A percentile compares a stretch with the other conserved stretches of the same genome.
phyloP scores from a whole-genome alignment of 805 yeast species.

The Cyberlindnera petersonii region DNA sequence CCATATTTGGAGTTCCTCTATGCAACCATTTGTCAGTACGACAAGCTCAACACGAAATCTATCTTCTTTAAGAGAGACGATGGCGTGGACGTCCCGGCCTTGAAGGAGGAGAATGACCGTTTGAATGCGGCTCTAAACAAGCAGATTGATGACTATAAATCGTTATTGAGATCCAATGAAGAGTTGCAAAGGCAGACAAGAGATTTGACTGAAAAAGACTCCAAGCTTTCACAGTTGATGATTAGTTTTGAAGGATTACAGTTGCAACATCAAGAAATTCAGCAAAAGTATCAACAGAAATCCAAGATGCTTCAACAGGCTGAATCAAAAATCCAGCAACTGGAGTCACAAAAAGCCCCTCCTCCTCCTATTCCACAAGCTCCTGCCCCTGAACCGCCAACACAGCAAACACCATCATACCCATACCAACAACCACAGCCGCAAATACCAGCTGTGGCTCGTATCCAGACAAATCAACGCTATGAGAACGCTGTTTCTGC shows the following conservation, averaged over 20 bases:
- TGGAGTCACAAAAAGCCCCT: conserved; percentile 13
- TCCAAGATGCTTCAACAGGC: conserved; percentile 10
- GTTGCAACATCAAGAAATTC: conserved; percentile 11
- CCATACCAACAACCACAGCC: conserved; percentile 8
- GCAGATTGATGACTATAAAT: conserved; percentile 12
- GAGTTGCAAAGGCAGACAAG: conserved; percentile 7
- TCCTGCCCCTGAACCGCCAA: not conserved
- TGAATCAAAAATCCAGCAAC: conserved; percentile 6
- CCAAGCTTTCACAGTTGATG: conserved; percentile 5
- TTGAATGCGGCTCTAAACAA: conserved; percentile 4
- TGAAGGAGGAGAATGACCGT: conserved; percentile 9
- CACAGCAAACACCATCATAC: conserved; percentile 1
- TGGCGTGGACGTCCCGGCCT: conserved; percentile 7
- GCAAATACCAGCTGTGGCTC: not conserved
- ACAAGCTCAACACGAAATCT: conserved; percentile 28
- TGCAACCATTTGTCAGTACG: conserved; percentile 67
- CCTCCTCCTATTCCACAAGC: not conserved
- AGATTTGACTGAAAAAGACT: conserved; percentile 5
- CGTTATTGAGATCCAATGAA: conserved; percentile 10
- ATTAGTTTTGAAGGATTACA: conserved; percentile 8
- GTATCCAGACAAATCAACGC: not conserved
- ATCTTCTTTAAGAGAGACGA: conserved; percentile 26
- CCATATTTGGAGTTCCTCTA: conserved; percentile 88
- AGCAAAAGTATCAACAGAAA: conserved; percentile 12
- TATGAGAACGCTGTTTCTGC: conserved; percentile 7